phyloP scores from a whole-genome alignment of 169 alveolate genomes.

The Cyclospora cayetanensis region DNA sequence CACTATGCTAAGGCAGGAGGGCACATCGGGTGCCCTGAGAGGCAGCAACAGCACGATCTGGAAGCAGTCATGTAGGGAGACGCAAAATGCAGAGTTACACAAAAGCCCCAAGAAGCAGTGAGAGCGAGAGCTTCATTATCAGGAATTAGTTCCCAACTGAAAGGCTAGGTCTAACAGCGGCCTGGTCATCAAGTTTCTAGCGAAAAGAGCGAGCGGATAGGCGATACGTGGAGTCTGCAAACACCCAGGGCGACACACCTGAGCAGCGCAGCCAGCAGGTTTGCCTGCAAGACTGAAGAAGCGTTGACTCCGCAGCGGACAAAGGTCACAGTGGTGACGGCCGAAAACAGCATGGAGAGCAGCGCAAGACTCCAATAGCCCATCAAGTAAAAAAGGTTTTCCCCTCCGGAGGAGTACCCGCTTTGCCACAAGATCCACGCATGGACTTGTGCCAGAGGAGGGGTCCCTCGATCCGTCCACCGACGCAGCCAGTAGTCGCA shows the following conservation, averaged over 20 bases:
- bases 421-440: neutral
- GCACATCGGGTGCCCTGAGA: no score
- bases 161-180: no score
- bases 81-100: no score
- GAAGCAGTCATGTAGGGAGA: no score
- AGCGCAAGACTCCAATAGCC: constrained; percentile 26
- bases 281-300: constrained; percentile 17
- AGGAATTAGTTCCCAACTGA: no score
- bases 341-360: neutral
- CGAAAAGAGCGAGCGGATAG: no score
- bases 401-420: neutral
- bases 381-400: neutral
- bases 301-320: constrained; percentile 36
- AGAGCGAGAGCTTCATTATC: no score
- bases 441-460: neutral
- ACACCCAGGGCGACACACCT: no score
- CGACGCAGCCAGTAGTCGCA: constrained; percentile 40
- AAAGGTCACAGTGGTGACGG: constrained; percentile 2
- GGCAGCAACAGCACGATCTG: no score
- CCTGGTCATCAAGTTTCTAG: no score
- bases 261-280: constrained; percentile 18
- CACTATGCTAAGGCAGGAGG: neutral
- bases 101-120: no score
- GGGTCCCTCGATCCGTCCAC: constrained; percentile 39
- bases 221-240: no score